phyloP scores from a whole-genome alignment of 2,329 filamentous ascomycete genomes.

The Ceratocystiopsis minuta region DNA sequence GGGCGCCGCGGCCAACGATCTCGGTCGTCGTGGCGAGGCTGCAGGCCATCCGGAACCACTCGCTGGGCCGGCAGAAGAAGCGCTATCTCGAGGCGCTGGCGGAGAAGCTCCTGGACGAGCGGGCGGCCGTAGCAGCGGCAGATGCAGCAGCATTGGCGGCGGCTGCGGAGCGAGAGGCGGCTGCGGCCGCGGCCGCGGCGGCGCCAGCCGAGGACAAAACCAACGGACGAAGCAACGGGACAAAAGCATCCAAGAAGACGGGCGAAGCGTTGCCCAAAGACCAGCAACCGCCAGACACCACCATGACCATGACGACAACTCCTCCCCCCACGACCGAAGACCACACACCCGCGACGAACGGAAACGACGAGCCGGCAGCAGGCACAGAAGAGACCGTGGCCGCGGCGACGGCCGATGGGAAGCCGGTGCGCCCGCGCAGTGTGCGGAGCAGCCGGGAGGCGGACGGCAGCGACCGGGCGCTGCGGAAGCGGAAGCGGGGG shows the following conservation, averaged over 20 bases:
- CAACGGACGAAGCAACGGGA: no score
- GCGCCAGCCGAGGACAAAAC: background rate
- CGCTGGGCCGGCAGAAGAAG: slow-evolving; percentile 8
- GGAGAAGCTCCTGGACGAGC: slow-evolving; percentile 7
- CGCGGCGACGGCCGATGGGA: slow-evolving; percentile 3
- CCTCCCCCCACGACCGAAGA: background rate
- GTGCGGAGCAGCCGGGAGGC: background rate
- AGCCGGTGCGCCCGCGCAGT: slow-evolving; percentile 12
- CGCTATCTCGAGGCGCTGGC: slow-evolving; percentile 8
- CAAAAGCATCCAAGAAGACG: no score
- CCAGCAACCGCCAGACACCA: no score
- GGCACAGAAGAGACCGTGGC: background rate
- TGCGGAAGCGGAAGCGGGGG: slow-evolving; percentile 5
- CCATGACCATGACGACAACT: no score
- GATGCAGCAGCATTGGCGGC: background rate
- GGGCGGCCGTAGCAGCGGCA: background rate
- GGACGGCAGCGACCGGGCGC: slow-evolving; percentile 4
- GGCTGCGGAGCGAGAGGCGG: background rate
- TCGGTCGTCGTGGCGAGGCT: slow-evolving; percentile 4
- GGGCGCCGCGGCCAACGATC: slow-evolving; percentile 5
- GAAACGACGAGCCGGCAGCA: no score
- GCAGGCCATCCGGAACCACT: slow-evolving; percentile 6
- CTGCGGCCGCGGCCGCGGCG: background rate
- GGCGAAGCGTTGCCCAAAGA: no score
- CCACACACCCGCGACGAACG: background rate